Conservation (phyloP, 1,284 basidiomycete genomes). For the Sanghuangporus weigelae region DNA sequence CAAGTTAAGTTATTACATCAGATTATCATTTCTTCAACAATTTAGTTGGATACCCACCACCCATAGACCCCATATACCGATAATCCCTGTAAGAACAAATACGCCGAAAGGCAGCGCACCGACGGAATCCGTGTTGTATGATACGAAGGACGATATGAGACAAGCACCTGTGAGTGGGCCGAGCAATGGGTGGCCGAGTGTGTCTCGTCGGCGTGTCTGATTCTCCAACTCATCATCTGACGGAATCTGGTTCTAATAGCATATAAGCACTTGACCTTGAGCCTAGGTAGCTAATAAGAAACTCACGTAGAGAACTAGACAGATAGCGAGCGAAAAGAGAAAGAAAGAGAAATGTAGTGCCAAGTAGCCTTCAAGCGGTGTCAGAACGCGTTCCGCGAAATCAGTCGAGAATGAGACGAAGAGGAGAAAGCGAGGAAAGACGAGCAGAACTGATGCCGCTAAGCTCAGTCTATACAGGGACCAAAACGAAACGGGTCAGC, state of each 20-base stretch:
- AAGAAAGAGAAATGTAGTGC: constrained; percentile 25
- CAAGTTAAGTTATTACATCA: background rate
- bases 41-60: constrained; percentile 40
- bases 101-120: constrained; percentile 52
- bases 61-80: constrained; percentile 69
- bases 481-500: background rate
- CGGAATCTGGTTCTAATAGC: constrained; percentile 9
- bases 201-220: constrained; percentile 8
- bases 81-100: constrained; percentile 41
- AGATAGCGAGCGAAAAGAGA: constrained; percentile 22
- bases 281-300: background rate
- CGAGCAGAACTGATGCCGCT: constrained; percentile 14
- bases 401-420: constrained; percentile 18
- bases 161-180: constrained; percentile 48
- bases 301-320: constrained; percentile 25
- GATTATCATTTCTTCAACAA: background rate
- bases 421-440: constrained; percentile 20
- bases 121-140: constrained; percentile 57
- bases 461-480: constrained; percentile 13
- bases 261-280: background rate
- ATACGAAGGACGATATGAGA: constrained; percentile 51
- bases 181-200: constrained; percentile 54
- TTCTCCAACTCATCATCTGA: constrained; percentile 14
- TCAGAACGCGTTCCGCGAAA: constrained; percentile 20
- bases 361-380: constrained; percentile 26